Base-by-base conservation (phyloP, 768 basidiomycete species). In the Boletus speciosus region DNA sequence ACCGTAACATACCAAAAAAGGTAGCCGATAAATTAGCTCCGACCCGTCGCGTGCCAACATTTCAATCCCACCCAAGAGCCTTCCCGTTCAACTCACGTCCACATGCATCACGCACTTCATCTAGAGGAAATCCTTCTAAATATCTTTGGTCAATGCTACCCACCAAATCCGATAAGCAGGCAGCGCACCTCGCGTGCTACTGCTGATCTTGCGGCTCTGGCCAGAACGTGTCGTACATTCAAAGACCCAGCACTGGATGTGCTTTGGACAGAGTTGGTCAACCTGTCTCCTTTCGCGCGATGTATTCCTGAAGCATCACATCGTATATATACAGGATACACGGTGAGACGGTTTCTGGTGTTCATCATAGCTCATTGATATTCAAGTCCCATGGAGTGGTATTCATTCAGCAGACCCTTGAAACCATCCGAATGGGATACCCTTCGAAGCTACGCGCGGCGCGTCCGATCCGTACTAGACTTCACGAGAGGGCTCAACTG, bases 401-500 rank as follows among this genome's bases (percentile, higher is more conserved):
- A 60, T 32, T 38, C 59, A 4, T 60, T 60, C 19, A 60, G 34
- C 27, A 60, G 58, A 47, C 58, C 58, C 4, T 43, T 60, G 0
- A 25, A 47, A n/a, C 42, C 14, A 12, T 27, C 49, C 0, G 59
- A 60, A 29, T 60, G 59, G 59, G 42, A 47, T n/a, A 46, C n/a
- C 34, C 47, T 60, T 19, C 58, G 53, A 11, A 40, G 43, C 25
- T 60, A 60, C 31, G 16, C 58, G 3, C 47, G 39, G 14, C 58
- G 59, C 1, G 59, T 60, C 31, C 59, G 59, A 10, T 55, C 58
- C 15, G 42, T 60, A 12, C 27, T 34, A 25, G 54, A 61, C 21
- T 48, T 61, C 14, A 60, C 61, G 14, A 43, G 42, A 34, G 61
- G 54, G 42, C 61, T 63, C 42, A 47, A 56, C 16, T 61, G 54